phyloP scores from a whole-genome alignment of 495 filamentous ascomycete species.

The Chlorociboria aeruginascens region DNA sequence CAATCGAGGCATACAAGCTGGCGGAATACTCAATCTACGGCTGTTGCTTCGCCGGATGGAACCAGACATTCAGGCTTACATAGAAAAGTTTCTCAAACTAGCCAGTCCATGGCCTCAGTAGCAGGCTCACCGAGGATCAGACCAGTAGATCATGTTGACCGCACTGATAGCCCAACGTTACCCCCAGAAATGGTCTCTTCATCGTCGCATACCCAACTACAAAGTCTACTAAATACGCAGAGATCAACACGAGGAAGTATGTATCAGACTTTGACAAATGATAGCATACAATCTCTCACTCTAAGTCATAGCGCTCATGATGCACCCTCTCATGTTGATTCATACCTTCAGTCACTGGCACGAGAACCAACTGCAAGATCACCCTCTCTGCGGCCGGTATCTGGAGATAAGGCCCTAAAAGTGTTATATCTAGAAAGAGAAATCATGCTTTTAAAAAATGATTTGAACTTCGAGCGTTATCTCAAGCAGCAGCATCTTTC shows the following conservation, averaged over 20 bases:
- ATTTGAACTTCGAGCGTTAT: slow-evolving; percentile 66
- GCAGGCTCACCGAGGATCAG: slow-evolving; percentile 29
- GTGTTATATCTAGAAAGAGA: slow-evolving; percentile 51
- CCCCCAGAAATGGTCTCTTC: slow-evolving; percentile 32
- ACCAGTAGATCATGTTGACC: slow-evolving; percentile 25
- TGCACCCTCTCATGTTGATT: slow-evolving; percentile 17
- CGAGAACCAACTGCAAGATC: slow-evolving; percentile 25
- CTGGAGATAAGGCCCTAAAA: slow-evolving; percentile 23
- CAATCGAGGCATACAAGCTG: slow-evolving; percentile 20
- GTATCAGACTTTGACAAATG: slow-evolving; percentile 35
- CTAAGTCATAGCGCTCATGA: slow-evolving; percentile 24
- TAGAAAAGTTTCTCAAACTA: slow-evolving; percentile 7
- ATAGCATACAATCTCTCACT: slow-evolving; percentile 36
- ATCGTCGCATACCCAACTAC: slow-evolving; percentile 33
- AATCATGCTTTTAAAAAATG: slow-evolving; percentile 54
- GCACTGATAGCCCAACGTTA: slow-evolving; percentile 44
- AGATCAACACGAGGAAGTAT: slow-evolving; percentile 37
- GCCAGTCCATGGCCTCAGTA: slow-evolving; percentile 11
- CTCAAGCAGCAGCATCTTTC: slow-evolving; percentile 63
- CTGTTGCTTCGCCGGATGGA: slow-evolving; percentile 23
- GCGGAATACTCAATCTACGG: slow-evolving; percentile 36
- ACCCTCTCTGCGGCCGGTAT: slow-evolving; percentile 24
- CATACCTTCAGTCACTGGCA: slow-evolving; percentile 27
- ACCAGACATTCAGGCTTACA: slow-evolving; percentile 1
- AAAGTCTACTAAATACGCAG: slow-evolving; percentile 42